Base-by-base conservation (phyloP, 139 green algal species). In the Desmodesmus armatus region DNA sequence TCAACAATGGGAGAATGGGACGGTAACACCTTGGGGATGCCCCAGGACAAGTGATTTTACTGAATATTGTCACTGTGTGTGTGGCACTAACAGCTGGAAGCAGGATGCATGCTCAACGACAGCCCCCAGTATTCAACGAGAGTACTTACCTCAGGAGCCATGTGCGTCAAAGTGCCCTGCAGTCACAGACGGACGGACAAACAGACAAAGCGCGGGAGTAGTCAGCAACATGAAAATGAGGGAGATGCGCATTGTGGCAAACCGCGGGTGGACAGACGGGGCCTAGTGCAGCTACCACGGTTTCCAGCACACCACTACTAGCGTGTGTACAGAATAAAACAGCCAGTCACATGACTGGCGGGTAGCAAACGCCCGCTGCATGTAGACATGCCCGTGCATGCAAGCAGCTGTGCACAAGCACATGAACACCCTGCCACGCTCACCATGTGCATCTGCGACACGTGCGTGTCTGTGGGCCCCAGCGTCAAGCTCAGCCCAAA, bases 401-500 rank as follows among this genome's bases (percentile, higher is more conserved):
- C 63, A 43, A 43, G 25, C 25, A 43, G 3, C 63, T 43, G 63
- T 5, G 15, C 63, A 77, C 5, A 11, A 35, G 39, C 39, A 47
- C n/a, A 5, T 31, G 69, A 25, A 69, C 27, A 4, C 60, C 29
- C 62, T 19, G 3, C 29, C 11, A 47, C 27, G 25, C 78, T 43
- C 49, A 84, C 78, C 67, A 69, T 70, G 69, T 86, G 80, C 66
- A 78, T 80, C 35, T 72, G 51, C 3, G 49, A 74, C 51, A 86
- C 80, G 29, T 86, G 80, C 5, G 69, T 86, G 49, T 70, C 69
- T 15, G 49, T 25, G 55, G 80, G 49, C 4, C 53, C 67, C 25
- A 86, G 2, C 15, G 80, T 62, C 0, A 71, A n/a, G n/a, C 73
- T 79, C 81, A 87, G 55, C 5, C 86, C 86, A 83, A 90, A 90